Conservation (phyloP, 2,329 filamentous ascomycete species). For the Neonectria magnoliae region DNA sequence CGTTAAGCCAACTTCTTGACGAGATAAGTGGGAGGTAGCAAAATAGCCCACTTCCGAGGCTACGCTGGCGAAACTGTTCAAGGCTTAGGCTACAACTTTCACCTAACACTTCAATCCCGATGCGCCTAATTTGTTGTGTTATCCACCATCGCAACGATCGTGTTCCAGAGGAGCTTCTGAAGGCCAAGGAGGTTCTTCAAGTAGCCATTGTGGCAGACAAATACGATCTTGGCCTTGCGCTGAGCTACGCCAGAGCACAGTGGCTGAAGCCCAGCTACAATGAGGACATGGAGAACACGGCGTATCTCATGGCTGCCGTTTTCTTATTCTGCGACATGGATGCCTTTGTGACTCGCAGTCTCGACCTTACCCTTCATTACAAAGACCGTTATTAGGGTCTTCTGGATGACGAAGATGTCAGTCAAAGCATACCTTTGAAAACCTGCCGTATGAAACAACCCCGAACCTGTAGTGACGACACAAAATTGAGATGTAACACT, state of each 20-base stretch:
- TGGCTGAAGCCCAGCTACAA: not conserved
- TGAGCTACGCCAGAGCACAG: not conserved
- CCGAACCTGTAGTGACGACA: not conserved
- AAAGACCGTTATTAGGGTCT: not conserved
- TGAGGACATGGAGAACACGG: not conserved
- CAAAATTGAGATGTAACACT: not conserved
- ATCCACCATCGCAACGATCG: not conserved
- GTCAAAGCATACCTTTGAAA: not conserved
- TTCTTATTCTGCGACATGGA: not conserved
- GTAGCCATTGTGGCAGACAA: not conserved
- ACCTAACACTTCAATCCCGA: not conserved
- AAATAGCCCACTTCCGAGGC: too few relatives aligned
- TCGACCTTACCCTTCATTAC: not conserved
- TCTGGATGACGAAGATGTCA: not conserved
- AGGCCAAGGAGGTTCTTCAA: not conserved
- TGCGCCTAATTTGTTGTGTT: not conserved
- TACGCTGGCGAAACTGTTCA: too few relatives aligned
- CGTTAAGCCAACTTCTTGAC: too few relatives aligned
- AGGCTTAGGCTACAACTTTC: too few relatives aligned
- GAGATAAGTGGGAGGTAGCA: too few relatives aligned
- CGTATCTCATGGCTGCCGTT: not conserved
- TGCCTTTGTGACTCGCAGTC: not conserved
- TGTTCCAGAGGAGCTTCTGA: not conserved
- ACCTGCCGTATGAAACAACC: not conserved
- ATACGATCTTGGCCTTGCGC: not conserved